Evolutionary conservation across 2,329 filamentous ascomycete genomes (phyloP).

Genomic region (Phialophora macrospora): DNA sequence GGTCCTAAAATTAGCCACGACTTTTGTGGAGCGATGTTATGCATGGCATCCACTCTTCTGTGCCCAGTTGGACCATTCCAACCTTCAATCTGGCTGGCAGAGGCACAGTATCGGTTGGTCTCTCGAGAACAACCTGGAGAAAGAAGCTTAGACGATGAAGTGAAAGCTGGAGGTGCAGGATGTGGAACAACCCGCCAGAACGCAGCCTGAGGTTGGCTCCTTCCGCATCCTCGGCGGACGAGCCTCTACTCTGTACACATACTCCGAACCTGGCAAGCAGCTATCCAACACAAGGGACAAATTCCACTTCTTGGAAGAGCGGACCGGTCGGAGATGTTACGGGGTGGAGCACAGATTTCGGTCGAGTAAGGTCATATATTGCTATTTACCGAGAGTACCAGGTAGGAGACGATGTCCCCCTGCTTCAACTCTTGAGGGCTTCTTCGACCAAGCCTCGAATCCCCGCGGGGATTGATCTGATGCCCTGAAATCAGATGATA

Average conservation of each 20-base stretch:
- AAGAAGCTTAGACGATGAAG: background rate
- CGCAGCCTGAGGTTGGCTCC: background rate
- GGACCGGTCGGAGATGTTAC: background rate
- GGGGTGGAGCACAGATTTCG: background rate
- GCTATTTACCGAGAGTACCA: slow-evolving; percentile 18
- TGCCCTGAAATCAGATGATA: slow-evolving; percentile 9
- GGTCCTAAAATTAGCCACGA: slow-evolving; percentile 20
- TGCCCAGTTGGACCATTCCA: slow-evolving; percentile 1
- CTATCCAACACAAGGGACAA: background rate
- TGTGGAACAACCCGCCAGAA: background rate
- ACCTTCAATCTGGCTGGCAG: background rate
- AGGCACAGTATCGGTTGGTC: background rate
- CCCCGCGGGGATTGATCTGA: slow-evolving; percentile 6
- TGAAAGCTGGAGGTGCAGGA: background rate
- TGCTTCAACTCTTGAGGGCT: slow-evolving; percentile 15
- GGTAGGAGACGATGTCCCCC: slow-evolving; percentile 14
- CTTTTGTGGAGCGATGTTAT: slow-evolving; percentile 4
- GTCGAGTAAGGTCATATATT: slow-evolving; percentile 12
- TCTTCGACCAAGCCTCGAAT: background rate
- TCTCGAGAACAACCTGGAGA: background rate
- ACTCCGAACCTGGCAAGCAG: background rate
- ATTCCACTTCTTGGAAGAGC: background rate
- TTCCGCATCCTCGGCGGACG: background rate
- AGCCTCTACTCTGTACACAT: background rate
- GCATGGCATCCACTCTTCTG: slow-evolving; percentile 3